phyloP scores from a whole-genome alignment of 306 rosid species.

The Medicago truncatula region MtrunA17r5.0-ANR NC_053045.1:58701501-58702000 shows the following conservation, averaged over 20 bases:
- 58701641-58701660: conserved; percentile 92
- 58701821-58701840: conserved; percentile 35
- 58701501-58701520: conserved; percentile 41
- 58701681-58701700: conserved; percentile 51
- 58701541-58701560: conserved; percentile 8
- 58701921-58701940: conserved; percentile 22
- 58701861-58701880: conserved; percentile 7
- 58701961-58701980: conserved; percentile 13
- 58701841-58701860: not conserved
- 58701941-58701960: conserved; percentile 1
- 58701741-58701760: conserved; percentile 49
- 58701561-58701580: conserved; percentile 41
- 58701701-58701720: conserved; percentile 61
- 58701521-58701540: conserved; percentile 40
- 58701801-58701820: conserved; percentile 34
- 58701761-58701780: conserved; percentile 56
- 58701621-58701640: conserved; percentile 94
- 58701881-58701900: conserved; percentile 23
- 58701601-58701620: conserved; percentile 80
- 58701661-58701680: conserved; percentile 54
- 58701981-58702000: no score
- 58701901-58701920: conserved; percentile 10
- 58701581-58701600: conserved; percentile 87
- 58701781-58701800: conserved; percentile 66
- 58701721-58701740: conserved; percentile 61